Percentiles rank a stretch among this genome's conserved stretches.
Evolutionary conservation across 1,139 yeast genomes (phyloP).

Genomic region (Taphrina communis): DNA sequence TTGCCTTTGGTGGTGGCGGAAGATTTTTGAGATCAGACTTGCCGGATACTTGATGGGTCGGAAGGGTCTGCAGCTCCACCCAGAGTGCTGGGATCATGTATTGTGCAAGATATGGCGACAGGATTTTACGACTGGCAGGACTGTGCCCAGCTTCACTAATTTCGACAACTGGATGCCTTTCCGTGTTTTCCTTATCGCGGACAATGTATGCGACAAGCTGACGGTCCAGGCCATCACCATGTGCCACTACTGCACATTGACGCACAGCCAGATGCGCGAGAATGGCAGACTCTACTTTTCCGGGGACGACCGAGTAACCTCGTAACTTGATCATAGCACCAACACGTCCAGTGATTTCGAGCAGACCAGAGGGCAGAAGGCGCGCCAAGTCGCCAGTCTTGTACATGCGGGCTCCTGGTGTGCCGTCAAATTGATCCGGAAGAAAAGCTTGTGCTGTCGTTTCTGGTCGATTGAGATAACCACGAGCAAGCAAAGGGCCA

Average conservation of each 20-base stretch:
- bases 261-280: conserved; percentile 53
- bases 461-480: conserved; percentile 45
- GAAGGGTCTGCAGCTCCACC: conserved; percentile 59
- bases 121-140: conserved; percentile 90
- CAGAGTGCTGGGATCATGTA: conserved; percentile 53
- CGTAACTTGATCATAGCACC: conserved; percentile 48
- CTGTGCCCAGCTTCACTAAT: conserved; percentile 94
- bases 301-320: conserved; percentile 78
- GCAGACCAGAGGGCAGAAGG: conserved; percentile 45
- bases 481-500: conserved; percentile 46
- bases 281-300: conserved; percentile 95
- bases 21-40: conserved; percentile 84
- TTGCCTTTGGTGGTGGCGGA: conserved; percentile 69
- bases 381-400: conserved; percentile 48
- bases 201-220: conserved; percentile 31
- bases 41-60: conserved; percentile 68
- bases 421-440: conserved; percentile 12
- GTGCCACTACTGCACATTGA: conserved; percentile 32
- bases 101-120: conserved; percentile 58
- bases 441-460: conserved; percentile 45
- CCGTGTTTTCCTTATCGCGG: conserved; percentile 87
- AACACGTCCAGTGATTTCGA: conserved; percentile 47
- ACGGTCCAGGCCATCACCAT: conserved; percentile 30
- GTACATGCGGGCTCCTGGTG: conserved; percentile 45
- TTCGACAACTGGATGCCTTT: conserved; percentile 96